Evolutionary conservation across 352 stramenopile genomes (phyloP).

Genomic region (Globisporangium heterothallicum): DNA sequence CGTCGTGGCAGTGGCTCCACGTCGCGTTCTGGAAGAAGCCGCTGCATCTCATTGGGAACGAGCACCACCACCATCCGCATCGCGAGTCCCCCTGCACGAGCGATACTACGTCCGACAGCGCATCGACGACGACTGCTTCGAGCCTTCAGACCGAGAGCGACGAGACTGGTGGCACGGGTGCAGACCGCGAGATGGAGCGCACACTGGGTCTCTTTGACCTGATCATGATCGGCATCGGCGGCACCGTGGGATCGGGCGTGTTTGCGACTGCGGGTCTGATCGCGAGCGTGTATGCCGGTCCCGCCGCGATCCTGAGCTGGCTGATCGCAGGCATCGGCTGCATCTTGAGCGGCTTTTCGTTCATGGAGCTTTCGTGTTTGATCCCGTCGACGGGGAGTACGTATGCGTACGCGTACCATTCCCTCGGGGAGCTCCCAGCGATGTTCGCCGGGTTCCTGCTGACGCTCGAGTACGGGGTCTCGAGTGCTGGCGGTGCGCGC

Average conservation of each 20-base stretch:
- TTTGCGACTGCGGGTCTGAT: conserved; percentile 85
- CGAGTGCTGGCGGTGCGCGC: conserved; percentile 86
- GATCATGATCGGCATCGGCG: conserved; percentile 91
- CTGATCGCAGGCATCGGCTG: conserved; percentile 77
- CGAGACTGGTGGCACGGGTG: background rate
- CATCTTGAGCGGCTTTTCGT: conserved; percentile 80
- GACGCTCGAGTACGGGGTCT: conserved; percentile 92
- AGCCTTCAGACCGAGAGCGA: conserved; percentile 12
- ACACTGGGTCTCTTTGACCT: conserved; percentile 90
- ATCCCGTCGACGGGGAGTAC: conserved; percentile 89
- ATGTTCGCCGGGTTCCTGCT: conserved; percentile 86
- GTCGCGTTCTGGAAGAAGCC: conserved; percentile 79
- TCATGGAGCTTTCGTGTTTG: conserved; percentile 86
- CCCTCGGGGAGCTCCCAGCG: conserved; percentile 90
- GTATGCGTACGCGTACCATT: conserved; percentile 93
- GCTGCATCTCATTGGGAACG: conserved; percentile 33
- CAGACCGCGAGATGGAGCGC: conserved; percentile 30
- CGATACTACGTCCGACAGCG: conserved; percentile 12
- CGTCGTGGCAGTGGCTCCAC: conserved; percentile 23
- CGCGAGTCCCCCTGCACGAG: conserved; percentile 11
- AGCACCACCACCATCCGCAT: conserved; percentile 9
- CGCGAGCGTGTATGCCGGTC: conserved; percentile 58
- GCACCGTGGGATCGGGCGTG: conserved; percentile 91
- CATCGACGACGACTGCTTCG: no score
- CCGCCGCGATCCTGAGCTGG: conserved; percentile 82